A percentile compares a stretch with the other conserved stretches of the same genome.
phyloP scores from a whole-genome alignment of 805 yeast genomes.

The Hanseniaspora lachancei region DNA sequence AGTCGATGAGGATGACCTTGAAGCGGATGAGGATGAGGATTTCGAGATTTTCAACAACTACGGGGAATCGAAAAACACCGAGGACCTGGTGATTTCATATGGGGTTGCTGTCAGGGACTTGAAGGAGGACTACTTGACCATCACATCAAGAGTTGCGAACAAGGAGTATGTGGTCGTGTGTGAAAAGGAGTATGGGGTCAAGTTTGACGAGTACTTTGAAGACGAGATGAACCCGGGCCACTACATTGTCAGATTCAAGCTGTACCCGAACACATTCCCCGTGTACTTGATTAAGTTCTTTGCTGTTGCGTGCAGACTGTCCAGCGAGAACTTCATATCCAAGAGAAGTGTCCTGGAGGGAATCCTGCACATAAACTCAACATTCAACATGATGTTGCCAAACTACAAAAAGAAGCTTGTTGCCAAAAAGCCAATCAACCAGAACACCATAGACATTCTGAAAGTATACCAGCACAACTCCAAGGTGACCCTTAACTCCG shows the following conservation, averaged over 20 bases:
- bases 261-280: conserved; percentile 23
- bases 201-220: conserved; percentile 24
- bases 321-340: conserved; percentile 36
- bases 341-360: conserved; percentile 52
- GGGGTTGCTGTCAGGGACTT: conserved; percentile 43
- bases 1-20: background rate
- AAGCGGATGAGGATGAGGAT: conserved; percentile 15
- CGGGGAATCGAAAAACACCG: conserved; percentile 70
- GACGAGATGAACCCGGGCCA: conserved; percentile 30
- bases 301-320: conserved; percentile 38
- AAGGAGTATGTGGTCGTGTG: conserved; percentile 24
- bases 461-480: conserved; percentile 40
- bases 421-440: conserved; percentile 14
- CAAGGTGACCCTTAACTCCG: conserved; percentile 32
- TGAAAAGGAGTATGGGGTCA: conserved; percentile 30
- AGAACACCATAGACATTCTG: conserved; percentile 26
- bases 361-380: conserved; percentile 37
- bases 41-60: conserved; percentile 64
- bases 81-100: conserved; percentile 65
- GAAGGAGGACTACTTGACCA: conserved; percentile 42
- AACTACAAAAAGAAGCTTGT: conserved; percentile 27
- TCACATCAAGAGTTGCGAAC: conserved; percentile 43
- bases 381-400: conserved; percentile 39
- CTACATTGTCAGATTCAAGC: conserved; percentile 27
- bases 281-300: conserved; percentile 40